Conservation (phyloP, 495 filamentous ascomycete species). For the Staphylotrichum longicolle region DNA sequence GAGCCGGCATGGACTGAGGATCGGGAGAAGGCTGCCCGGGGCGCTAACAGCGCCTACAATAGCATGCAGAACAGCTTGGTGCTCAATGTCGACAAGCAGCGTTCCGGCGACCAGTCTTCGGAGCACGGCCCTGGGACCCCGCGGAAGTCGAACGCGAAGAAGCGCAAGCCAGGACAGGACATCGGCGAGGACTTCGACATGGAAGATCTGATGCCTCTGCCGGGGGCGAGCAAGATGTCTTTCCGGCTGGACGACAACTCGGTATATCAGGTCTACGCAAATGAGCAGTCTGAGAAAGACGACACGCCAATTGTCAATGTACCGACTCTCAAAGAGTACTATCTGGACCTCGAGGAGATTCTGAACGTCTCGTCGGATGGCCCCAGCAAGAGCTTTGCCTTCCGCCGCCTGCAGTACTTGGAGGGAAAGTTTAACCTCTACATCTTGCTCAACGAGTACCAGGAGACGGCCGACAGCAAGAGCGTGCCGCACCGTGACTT, state of each 20-base stretch:
- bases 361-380: constrained; percentile 86
- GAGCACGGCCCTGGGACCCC: constrained; percentile 22
- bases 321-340: constrained; percentile 88
- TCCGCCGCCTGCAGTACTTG: constrained; percentile 86
- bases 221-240: constrained; percentile 62
- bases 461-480: constrained; percentile 97
- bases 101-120: constrained; percentile 9
- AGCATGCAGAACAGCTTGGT: constrained; percentile 58
- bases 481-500: constrained; percentile 96
- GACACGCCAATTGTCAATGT: constrained; percentile 71
- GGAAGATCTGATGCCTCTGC: constrained; percentile 69
- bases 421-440: constrained; percentile 97
- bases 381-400: constrained; percentile 95
- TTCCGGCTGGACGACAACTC: constrained; percentile 78
- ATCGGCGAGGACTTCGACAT: constrained; percentile 79
- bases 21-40: constrained; percentile 47
- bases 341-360: constrained; percentile 88
- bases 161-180: constrained; percentile 82
- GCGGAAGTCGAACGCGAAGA: constrained; percentile 45
- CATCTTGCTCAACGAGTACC: constrained; percentile 87
- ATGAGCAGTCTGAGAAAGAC: constrained; percentile 55
- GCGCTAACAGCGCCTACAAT: constrained; percentile 43
- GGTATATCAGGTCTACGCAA: constrained; percentile 88
- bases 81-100: constrained; percentile 41
- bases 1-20: constrained; percentile 85